Conservation (phyloP, 2,329 filamentous ascomycete species). For the Alternaria tenuissima region DNA sequence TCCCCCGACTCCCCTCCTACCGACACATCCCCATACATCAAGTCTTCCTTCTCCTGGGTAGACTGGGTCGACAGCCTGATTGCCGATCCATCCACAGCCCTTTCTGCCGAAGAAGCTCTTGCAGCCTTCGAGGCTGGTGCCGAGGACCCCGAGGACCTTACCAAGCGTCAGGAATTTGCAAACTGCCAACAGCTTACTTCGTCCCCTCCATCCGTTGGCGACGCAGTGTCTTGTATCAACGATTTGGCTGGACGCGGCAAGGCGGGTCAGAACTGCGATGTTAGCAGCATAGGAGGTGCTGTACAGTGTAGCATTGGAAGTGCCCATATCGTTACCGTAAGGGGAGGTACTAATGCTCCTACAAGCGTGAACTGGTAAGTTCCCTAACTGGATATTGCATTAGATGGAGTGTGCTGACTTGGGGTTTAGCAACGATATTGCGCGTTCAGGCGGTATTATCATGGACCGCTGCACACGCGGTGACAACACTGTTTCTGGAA, state of each 20-base stretch:
- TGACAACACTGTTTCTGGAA: conserved; percentile 14
- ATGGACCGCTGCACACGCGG: conserved; percentile 16
- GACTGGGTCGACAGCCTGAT: conserved; percentile 13
- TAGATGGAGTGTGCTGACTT: neutral
- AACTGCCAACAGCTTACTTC: neutral
- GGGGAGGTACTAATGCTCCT: neutral
- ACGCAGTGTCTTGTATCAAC: neutral
- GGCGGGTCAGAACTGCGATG: neutral
- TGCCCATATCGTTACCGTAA: conserved; percentile 8
- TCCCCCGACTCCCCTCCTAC: neutral
- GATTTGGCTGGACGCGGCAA: neutral
- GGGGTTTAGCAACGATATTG: conserved; percentile 7
- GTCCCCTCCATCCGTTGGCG: neutral
- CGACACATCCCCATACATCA: neutral
- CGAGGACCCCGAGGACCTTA: neutral
- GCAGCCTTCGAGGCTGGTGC: neutral
- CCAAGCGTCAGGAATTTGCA: neutral
- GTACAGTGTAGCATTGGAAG: neutral
- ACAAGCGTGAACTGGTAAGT: conserved; percentile 9
- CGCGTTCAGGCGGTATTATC: conserved; percentile 3
- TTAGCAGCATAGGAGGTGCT: neutral
- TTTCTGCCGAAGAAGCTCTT: conserved; percentile 3
- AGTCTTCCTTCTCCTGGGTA: conserved; percentile 12
- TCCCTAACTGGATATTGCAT: neutral
- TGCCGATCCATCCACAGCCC: conserved; percentile 1